phyloP scores from a whole-genome alignment of 1,139 yeast genomes.

The Saccharomycopsis crataegensis region DNA sequence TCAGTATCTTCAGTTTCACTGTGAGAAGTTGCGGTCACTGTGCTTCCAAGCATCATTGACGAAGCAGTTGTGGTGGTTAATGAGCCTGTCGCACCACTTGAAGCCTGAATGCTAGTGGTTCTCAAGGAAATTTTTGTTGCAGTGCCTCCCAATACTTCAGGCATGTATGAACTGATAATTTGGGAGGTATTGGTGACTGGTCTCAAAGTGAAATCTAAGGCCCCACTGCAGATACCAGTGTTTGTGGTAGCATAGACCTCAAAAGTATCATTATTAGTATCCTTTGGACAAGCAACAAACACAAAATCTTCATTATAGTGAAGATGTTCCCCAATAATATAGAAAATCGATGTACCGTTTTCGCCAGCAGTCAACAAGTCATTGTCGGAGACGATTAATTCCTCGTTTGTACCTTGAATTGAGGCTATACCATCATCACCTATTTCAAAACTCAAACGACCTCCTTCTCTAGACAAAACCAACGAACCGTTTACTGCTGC shows the following conservation, averaged over 20 bases:
- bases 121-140: neutral
- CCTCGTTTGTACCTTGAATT: constrained; percentile 9
- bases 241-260: constrained; percentile 10
- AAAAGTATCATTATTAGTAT: constrained; percentile 1
- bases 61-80: neutral
- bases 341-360: constrained; percentile 15
- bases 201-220: constrained; percentile 6
- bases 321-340: constrained; percentile 15
- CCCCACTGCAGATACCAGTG: constrained; percentile 2
- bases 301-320: constrained; percentile 17
- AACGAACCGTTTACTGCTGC: constrained; percentile 4
- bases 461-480: constrained; percentile 3
- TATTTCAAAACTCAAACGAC: constrained; percentile 2
- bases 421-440: constrained; percentile 11
- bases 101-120: too few species aligned
- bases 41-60: neutral
- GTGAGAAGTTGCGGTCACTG: neutral
- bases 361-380: constrained; percentile 6
- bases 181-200: constrained; percentile 7
- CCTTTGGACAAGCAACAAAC: constrained; percentile 16
- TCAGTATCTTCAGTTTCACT: neutral
- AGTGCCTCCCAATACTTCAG: constrained; percentile 2
- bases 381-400: constrained; percentile 4
- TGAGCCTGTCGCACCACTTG: neutral
- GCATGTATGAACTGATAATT: constrained; percentile 7